Conservation (phyloP, 176 grass and related monocot species). For the Zea luxurians region DNA sequence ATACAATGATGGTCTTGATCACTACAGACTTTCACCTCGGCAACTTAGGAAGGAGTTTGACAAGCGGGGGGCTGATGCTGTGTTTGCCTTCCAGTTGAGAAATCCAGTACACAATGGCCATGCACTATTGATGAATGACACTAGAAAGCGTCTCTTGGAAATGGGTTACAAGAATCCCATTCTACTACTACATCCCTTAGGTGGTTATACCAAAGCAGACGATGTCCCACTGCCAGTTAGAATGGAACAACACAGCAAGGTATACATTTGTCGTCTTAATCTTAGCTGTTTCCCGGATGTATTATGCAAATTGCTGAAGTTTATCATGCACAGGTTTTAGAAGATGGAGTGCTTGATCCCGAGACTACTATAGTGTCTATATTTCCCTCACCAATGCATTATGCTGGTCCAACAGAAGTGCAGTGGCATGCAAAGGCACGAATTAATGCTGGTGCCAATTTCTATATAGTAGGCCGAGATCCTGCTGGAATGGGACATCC, state of each 20-base stretch:
- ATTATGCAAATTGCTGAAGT: neutral
- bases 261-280: conserved; percentile 31
- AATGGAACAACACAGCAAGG: conserved; percentile 99
- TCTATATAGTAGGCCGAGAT: conserved; percentile 97
- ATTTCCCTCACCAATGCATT: conserved; percentile 97
- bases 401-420: conserved; percentile 96
- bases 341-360: conserved; percentile 93
- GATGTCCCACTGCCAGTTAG: conserved; percentile 87
- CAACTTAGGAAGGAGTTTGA: conserved; percentile 77
- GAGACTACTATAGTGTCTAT: conserved; percentile 88
- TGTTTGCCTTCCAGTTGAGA: conserved; percentile 89
- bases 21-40: conserved; percentile 76
- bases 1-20: conserved; percentile 86
- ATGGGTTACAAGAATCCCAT: conserved; percentile 96
- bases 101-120: conserved; percentile 95
- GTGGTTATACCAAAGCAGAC: conserved; percentile 82
- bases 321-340: conserved; percentile 62
- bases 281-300: neutral
- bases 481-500: conserved; percentile 97
- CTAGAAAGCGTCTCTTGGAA: conserved; percentile 72
- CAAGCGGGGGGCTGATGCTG: conserved; percentile 76
- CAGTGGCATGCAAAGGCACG: conserved; percentile 98
- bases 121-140: conserved; percentile 92
- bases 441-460: conserved; percentile 93
- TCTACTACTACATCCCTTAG: conserved; percentile 83